A percentile compares a stretch with the other conserved stretches of the same genome.
These are phyloP conservation scores for Oryza nivara DNA, from an alignment of 176 grass and related monocot species.

Conservation along the genomic window DNA sequence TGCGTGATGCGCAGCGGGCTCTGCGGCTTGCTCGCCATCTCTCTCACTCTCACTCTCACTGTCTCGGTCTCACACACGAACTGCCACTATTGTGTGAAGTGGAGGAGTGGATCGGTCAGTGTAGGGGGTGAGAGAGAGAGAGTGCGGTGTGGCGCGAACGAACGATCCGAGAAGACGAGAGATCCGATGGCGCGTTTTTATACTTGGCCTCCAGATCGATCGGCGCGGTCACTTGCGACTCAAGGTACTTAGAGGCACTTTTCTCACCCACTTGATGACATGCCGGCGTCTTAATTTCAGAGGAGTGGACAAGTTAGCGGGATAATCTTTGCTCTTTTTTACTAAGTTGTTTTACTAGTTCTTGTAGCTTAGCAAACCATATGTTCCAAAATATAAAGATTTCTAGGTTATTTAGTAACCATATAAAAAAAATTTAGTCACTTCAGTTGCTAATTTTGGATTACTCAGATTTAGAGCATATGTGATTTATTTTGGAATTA, in stretches of 20 bases:
- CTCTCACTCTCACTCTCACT: not conserved
- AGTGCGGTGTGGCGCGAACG: not conserved
- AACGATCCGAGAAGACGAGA: conserved; percentile 46
- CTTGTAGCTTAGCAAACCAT: not conserved
- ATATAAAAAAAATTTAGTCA: too few species aligned
- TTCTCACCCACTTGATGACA: conserved; percentile 29
- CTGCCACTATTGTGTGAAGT: not conserved
- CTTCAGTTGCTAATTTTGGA: too few species aligned
- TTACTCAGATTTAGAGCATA: too few species aligned
- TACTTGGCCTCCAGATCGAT: conserved; percentile 18
- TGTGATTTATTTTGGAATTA: too few species aligned
- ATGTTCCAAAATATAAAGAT: too few species aligned
- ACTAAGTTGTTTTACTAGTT: not conserved
- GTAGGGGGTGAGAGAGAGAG: not conserved
- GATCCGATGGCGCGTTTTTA: conserved; percentile 52
- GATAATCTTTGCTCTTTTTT: not conserved
- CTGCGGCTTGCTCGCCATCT: conserved; percentile 44
- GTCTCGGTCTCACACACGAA: not conserved
- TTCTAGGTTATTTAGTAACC: too few species aligned
- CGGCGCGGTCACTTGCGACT: conserved; percentile 36
- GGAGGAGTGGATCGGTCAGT: not conserved
- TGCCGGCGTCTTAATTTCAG: not conserved
- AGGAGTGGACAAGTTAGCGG: not conserved
- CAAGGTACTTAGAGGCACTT: conserved; percentile 21
- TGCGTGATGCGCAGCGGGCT: conserved; percentile 55